Conservation (phyloP, 2,329 filamentous ascomycete genomes). For the Penicillium sp. region DNA sequence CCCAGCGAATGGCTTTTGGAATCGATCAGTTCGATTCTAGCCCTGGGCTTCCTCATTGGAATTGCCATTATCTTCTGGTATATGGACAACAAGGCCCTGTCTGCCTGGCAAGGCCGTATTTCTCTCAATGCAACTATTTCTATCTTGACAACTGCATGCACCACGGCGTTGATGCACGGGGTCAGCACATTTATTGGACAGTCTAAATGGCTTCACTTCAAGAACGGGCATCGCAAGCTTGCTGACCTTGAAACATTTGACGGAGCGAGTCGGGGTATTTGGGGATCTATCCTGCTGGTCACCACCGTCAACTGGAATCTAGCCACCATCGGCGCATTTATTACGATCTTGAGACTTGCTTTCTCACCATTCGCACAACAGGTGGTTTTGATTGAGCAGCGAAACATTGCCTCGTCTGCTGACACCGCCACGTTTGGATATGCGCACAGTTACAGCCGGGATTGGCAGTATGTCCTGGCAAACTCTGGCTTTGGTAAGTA, state of each 20-base stretch:
- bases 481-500: conserved; percentile 11
- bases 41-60: conserved; percentile 8
- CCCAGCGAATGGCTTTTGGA: conserved; percentile 16
- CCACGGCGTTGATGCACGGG: conserved; percentile 12
- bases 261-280: conserved; percentile 15
- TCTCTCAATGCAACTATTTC: conserved; percentile 18
- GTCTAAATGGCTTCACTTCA: conserved; percentile 19
- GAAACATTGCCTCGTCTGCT: conserved; percentile 2
- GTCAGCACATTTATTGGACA: conserved; percentile 17
- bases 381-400: conserved; percentile 13
- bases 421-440: conserved; percentile 10
- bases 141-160: conserved; percentile 14
- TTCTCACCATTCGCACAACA: conserved; percentile 18
- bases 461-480: background rate
- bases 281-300: conserved; percentile 13
- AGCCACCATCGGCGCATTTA: conserved; percentile 17
- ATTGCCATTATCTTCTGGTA: conserved; percentile 13
- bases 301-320: conserved; percentile 11
- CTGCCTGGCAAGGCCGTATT: conserved; percentile 8
- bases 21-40: conserved; percentile 10
- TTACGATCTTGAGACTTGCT: conserved; percentile 15
- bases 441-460: conserved; percentile 9
- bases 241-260: conserved; percentile 16
- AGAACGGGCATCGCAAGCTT: conserved; percentile 9
- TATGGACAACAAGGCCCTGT: conserved; percentile 16